A percentile compares a stretch with the other conserved stretches of the same genome.
These are phyloP conservation scores for Elaeagnus macrophylla DNA, from an alignment of 306 rosid genomes.

Conservation along the genomic window DNA sequence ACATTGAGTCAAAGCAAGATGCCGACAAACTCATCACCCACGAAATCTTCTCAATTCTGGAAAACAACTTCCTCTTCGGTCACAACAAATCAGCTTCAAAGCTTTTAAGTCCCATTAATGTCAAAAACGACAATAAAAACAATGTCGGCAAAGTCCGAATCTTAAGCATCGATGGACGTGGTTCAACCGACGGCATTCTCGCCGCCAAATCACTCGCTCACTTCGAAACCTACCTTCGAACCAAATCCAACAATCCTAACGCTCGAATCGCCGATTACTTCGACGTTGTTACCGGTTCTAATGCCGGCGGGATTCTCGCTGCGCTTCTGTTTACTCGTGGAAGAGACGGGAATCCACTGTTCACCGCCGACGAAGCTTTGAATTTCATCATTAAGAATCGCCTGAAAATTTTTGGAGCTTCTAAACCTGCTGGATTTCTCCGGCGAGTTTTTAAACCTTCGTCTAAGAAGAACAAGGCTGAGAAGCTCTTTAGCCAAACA, in stretches of 20 bases:
- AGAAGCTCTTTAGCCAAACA: conserved; percentile 49
- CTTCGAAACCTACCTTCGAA: conserved; percentile 54
- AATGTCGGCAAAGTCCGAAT: conserved; percentile 56
- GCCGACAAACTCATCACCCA: conserved; percentile 79
- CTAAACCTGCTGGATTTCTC: conserved; percentile 28
- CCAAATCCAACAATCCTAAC: conserved; percentile 46
- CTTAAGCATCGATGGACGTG: conserved; percentile 74
- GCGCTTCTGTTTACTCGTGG: conserved; percentile 70
- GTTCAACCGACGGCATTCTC: conserved; percentile 76
- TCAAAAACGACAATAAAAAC: conserved; percentile 10
- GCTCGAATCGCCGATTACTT: conserved; percentile 51
- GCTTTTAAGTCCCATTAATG: not conserved
- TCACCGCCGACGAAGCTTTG: conserved; percentile 64
- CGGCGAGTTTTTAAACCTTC: conserved; percentile 31
- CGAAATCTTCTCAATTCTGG: conserved; percentile 88
- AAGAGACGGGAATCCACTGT: conserved; percentile 45
- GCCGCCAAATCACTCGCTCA: conserved; percentile 65
- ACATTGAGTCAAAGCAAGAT: conserved; percentile 27
- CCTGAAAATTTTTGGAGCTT: conserved; percentile 27
- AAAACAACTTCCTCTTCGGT: conserved; percentile 80
- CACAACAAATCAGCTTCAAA: conserved; percentile 19
- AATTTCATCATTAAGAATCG: conserved; percentile 49
- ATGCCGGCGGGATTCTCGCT: conserved; percentile 70
- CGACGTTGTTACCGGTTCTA: conserved; percentile 84
- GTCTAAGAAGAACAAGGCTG: conserved; percentile 23